Evolutionary conservation across 352 stramenopile species (phyloP).

Genomic region (Peronospora destructor): DNA sequence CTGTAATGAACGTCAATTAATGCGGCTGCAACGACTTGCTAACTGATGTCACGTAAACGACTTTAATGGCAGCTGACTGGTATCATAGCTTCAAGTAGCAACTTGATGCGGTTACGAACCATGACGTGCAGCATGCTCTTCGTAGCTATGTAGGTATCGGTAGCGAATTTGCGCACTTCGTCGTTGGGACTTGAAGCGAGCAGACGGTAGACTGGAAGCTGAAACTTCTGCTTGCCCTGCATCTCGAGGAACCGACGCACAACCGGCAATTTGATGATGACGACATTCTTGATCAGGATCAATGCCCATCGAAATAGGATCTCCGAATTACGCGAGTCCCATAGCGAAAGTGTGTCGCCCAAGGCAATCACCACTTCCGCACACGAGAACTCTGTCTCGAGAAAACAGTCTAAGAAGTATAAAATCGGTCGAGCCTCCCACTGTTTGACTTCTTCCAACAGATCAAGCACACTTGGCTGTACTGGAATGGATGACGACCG

Average conservation of each 20-base stretch:
- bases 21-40: conserved; percentile 6
- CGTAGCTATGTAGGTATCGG: conserved; percentile 37
- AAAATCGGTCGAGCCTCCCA: conserved; percentile 57
- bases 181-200: conserved; percentile 40
- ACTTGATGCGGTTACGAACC: conserved; percentile 62
- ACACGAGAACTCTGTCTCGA: conserved; percentile 37
- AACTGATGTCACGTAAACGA: conserved; percentile 7
- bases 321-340: conserved; percentile 53
- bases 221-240: conserved; percentile 80
- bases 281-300: conserved; percentile 57
- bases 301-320: conserved; percentile 62
- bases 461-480: conserved; percentile 54
- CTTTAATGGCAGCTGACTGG: not conserved
- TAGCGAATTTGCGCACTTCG: conserved; percentile 37
- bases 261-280: conserved; percentile 36
- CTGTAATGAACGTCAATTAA: conserved; percentile 5
- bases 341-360: conserved; percentile 48
- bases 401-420: conserved; percentile 66
- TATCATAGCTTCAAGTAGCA: conserved; percentile 32
- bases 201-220: conserved; percentile 62
- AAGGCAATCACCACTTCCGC: conserved; percentile 41
- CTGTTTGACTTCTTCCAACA: conserved; percentile 47
- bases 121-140: conserved; percentile 63
- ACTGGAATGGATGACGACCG: conserved; percentile 39
- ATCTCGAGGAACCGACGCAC: conserved; percentile 52